phyloP scores from a whole-genome alignment of 176 grass and related monocot genomes.

The Oryza punctata region DNA sequence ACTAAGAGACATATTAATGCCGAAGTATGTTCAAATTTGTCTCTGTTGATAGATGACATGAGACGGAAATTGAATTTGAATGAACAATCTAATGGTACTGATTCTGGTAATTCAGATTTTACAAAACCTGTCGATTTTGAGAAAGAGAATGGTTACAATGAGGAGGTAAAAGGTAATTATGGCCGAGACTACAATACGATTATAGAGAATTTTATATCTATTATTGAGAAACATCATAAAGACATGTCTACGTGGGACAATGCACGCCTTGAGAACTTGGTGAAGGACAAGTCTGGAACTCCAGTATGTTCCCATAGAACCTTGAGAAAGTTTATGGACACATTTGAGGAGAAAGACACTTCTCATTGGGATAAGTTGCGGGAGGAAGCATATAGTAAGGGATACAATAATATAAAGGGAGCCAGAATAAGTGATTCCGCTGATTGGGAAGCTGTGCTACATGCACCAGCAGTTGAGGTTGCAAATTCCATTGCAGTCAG shows the following conservation, averaged over 20 bases:
- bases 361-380: slow-evolving; percentile 49
- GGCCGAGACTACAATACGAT: slow-evolving; percentile 37
- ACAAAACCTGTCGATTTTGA: neutral
- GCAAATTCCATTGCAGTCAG: slow-evolving; percentile 40
- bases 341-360: slow-evolving; percentile 8
- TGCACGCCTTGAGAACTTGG: slow-evolving; percentile 38
- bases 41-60: neutral
- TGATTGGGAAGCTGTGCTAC: slow-evolving; percentile 46
- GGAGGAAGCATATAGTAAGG: slow-evolving; percentile 39
- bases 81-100: slow-evolving; percentile 15
- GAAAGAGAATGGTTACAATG: neutral
- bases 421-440: slow-evolving; percentile 27
- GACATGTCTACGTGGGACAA: slow-evolving; percentile 38
- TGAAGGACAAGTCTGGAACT: slow-evolving; percentile 43
- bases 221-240: slow-evolving; percentile 31
- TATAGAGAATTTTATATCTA: slow-evolving; percentile 41
- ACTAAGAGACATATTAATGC: slow-evolving; percentile 16
- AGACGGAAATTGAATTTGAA: slow-evolving; percentile 9
- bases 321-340: slow-evolving; percentile 42
- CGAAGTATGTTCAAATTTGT: slow-evolving; percentile 21
- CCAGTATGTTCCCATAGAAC: slow-evolving; percentile 11
- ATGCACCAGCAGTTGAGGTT: slow-evolving; percentile 24
- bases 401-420: slow-evolving; percentile 16
- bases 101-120: slow-evolving; percentile 25
- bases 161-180: slow-evolving; percentile 26